Conservation (phyloP, 2,329 filamentous ascomycete species). For the Fusarium pseudocircinatum region DNA sequence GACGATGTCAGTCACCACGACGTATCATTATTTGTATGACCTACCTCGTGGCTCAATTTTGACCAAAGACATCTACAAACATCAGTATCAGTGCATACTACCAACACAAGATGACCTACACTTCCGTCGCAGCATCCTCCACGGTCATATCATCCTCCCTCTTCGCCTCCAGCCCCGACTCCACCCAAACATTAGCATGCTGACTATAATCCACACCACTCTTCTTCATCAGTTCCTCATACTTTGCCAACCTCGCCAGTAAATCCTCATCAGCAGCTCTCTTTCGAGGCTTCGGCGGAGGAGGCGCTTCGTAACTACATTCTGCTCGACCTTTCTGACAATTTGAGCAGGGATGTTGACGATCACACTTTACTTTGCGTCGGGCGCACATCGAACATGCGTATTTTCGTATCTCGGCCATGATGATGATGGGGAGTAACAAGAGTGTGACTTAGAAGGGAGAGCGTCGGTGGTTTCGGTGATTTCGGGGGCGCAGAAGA, state of each 20-base stretch:
- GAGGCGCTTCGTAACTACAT: constrained; percentile 40
- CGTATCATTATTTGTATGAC: fast-evolving
- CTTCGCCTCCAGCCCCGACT: constrained; percentile 16
- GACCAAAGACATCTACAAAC: constrained; percentile 34
- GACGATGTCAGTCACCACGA: not conserved
- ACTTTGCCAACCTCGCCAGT: constrained; percentile 32
- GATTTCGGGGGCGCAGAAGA: not conserved
- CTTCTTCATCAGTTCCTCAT: constrained; percentile 44
- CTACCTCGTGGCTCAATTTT: constrained; percentile 28
- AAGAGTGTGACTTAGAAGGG: no score
- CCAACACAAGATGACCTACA: not conserved
- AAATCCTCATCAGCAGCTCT: constrained; percentile 43
- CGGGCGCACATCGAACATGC: constrained; percentile 35
- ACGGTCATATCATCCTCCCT: not conserved
- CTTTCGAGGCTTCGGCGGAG: constrained; percentile 39
- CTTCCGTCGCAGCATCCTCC: not conserved
- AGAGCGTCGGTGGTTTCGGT: not conserved
- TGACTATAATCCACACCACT: constrained; percentile 38
- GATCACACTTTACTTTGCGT: constrained; percentile 50
- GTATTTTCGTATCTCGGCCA: constrained; percentile 5
- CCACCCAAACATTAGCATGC: constrained; percentile 40
- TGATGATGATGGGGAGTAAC: not conserved
- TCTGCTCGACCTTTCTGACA: constrained; percentile 50
- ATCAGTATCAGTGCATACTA: fast-evolving
- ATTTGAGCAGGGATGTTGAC: constrained; percentile 54